These are phyloP conservation scores for Fraxinus sp. DNA, from an alignment of 305 asterid species.

Conservation along the genomic window DNA sequence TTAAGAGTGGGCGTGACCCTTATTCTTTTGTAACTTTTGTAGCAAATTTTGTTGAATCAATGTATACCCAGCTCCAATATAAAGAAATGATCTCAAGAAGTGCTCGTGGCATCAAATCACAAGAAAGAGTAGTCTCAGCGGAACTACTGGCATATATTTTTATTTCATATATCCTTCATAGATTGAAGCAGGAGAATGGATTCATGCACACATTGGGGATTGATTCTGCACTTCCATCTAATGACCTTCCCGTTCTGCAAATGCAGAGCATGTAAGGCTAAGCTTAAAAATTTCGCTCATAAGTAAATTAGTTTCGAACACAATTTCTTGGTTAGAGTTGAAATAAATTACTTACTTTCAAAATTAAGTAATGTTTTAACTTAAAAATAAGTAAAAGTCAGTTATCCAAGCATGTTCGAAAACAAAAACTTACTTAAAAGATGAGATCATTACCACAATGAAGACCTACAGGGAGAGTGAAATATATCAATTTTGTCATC, in stretches of 20 bases:
- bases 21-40: background rate
- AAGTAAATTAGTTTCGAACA: background rate
- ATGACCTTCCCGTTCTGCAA: background rate
- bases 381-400: background rate
- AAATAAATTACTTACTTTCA: background rate
- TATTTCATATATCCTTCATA: background rate
- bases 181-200: background rate
- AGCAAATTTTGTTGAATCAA: background rate
- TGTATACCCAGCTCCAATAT: background rate
- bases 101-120: background rate
- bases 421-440: background rate
- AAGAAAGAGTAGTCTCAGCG: background rate
- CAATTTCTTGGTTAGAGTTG: background rate
- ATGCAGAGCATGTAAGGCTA: background rate
- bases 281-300: background rate
- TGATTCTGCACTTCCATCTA: background rate
- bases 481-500: constrained; percentile 39
- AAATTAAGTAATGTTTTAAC: background rate
- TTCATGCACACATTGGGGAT: background rate
- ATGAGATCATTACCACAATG: constrained; percentile 56
- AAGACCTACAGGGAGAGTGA: constrained; percentile 48
- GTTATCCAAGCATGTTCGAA: background rate
- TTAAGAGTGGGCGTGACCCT: background rate
- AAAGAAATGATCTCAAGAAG: background rate
- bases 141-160: background rate